Percentiles rank a stretch among this genome's conserved stretches.
phyloP scores from a whole-genome alignment of 345 rosid species.

The Boechera retrofracta region DNA sequence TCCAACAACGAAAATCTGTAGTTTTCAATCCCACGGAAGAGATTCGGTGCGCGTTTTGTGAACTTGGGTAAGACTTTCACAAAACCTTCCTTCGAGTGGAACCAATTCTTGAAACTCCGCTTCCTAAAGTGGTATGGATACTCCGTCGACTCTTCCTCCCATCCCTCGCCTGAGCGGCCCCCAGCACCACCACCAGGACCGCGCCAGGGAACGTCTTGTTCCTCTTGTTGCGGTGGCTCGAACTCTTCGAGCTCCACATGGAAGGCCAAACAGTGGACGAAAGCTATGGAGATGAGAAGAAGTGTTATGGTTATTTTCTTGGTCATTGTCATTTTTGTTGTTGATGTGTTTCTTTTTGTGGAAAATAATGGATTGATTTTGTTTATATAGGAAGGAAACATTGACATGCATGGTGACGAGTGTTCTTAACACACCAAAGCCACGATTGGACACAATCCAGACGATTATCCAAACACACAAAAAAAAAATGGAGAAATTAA shows the following conservation, averaged over 20 bases:
- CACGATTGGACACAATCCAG: not conserved
- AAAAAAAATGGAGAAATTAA: not conserved
- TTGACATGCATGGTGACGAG: slow-evolving; percentile 52
- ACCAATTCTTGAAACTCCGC: slow-evolving; percentile 31
- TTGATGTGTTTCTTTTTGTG: slow-evolving; percentile 17
- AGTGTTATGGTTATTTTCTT: slow-evolving; percentile 18
- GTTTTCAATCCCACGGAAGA: slow-evolving; percentile 55
- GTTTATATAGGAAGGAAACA: slow-evolving; percentile 26
- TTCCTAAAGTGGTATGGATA: slow-evolving; percentile 53
- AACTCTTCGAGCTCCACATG: slow-evolving; percentile 42
- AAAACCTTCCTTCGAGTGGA: slow-evolving; percentile 46
- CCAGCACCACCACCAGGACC: not conserved
- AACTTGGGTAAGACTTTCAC: slow-evolving; percentile 51
- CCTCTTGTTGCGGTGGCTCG: slow-evolving; percentile 42
- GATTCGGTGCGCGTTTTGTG: slow-evolving; percentile 44
- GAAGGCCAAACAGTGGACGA: slow-evolving; percentile 35
- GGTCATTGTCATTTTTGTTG: slow-evolving; percentile 19
- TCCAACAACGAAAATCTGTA: slow-evolving; percentile 45
- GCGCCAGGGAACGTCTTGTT: not conserved
- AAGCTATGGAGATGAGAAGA: slow-evolving; percentile 31
- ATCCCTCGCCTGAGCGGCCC: not conserved
- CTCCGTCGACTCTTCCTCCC: slow-evolving; percentile 19
- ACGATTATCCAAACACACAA: slow-evolving; percentile 27
- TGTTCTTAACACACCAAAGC: slow-evolving; percentile 34
- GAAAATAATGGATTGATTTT: slow-evolving; percentile 6